Evolutionary conservation across 148 eudicot genomes (phyloP).

Genomic region (Amaranthus palmeri): DNA sequence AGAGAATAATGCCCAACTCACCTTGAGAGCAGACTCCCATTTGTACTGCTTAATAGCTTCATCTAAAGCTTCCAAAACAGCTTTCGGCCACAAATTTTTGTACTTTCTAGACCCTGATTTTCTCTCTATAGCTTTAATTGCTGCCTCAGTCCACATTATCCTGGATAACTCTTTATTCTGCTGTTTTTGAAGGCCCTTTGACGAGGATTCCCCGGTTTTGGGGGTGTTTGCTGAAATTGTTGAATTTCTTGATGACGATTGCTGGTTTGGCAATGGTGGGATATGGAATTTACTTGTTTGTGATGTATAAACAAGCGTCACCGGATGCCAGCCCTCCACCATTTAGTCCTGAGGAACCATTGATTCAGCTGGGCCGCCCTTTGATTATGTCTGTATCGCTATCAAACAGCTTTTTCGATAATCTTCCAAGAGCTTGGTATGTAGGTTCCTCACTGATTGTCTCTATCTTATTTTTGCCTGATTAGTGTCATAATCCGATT

Average conservation of each 20-base stretch:
- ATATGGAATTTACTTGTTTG: constrained; percentile 88
- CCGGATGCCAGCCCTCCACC: constrained; percentile 32
- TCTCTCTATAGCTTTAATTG: too few relatives aligned
- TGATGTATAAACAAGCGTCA: constrained; percentile 50
- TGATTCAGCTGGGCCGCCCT: constrained; percentile 81
- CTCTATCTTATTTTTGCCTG: not conserved
- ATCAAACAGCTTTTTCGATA: constrained; percentile 55
- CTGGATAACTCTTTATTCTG: too few relatives aligned
- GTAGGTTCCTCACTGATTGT: constrained; percentile 5
- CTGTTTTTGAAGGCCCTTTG: too few relatives aligned
- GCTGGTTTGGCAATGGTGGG: constrained; percentile 83
- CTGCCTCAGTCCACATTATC: too few relatives aligned
- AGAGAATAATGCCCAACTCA: too few relatives aligned
- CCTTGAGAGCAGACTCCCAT: too few relatives aligned
- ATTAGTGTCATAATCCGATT: not conserved
- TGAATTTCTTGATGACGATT: constrained; percentile 73
- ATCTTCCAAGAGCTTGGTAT: constrained; percentile 87
- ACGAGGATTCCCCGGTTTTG: too few relatives aligned
- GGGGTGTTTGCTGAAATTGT: constrained; percentile 76
- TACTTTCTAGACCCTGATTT: too few relatives aligned
- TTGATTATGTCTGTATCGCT: constrained; percentile 61
- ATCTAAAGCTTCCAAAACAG: too few relatives aligned
- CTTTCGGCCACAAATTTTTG: too few relatives aligned
- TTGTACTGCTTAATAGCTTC: too few relatives aligned
- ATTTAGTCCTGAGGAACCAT: constrained; percentile 31